Percentiles rank a stretch among this genome's conserved stretches.
phyloP scores from a whole-genome alignment of 495 filamentous ascomycete species.

The Podospora conica region DNA sequence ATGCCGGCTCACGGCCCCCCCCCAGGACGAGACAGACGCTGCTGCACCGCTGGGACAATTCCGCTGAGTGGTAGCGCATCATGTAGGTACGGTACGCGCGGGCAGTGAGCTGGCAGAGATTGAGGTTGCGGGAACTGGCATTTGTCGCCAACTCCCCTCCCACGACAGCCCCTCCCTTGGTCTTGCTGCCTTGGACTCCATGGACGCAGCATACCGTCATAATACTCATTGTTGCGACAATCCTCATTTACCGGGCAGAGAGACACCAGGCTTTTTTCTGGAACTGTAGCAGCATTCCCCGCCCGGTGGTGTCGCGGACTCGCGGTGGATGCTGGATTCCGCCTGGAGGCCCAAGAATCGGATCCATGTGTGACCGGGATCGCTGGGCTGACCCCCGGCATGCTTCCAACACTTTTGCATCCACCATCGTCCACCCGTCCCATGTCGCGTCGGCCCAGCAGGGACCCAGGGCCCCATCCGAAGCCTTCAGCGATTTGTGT shows the following conservation, averaged over 20 bases:
- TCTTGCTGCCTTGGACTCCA: background rate
- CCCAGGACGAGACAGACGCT: background rate
- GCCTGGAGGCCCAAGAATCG: background rate
- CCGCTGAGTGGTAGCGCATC: background rate
- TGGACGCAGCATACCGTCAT: background rate
- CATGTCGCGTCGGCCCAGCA: constrained; percentile 16
- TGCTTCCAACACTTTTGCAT: constrained; percentile 13
- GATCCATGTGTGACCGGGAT: constrained; percentile 12
- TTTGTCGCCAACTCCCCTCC: background rate
- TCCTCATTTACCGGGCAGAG: background rate
- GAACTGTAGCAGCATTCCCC: background rate
- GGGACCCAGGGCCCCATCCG: constrained; percentile 9
- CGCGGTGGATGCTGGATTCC: background rate
- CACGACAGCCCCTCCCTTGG: background rate
- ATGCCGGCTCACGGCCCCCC: background rate
- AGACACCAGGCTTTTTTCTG: background rate
- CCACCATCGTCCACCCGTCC: constrained; percentile 17
- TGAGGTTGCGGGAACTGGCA: background rate
- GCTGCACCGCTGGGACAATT: background rate
- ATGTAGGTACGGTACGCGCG: background rate
- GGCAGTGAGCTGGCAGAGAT: background rate
- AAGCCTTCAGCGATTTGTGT: constrained; percentile 16
- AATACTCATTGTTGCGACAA: background rate
- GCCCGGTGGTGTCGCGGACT: background rate
- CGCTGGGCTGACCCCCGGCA: constrained; percentile 18